A percentile compares a stretch with the other conserved stretches of the same genome.
These are phyloP conservation scores for Zygnema cylindricum DNA, from an alignment of 139 green algal genomes.

Conservation along the genomic window DNA sequence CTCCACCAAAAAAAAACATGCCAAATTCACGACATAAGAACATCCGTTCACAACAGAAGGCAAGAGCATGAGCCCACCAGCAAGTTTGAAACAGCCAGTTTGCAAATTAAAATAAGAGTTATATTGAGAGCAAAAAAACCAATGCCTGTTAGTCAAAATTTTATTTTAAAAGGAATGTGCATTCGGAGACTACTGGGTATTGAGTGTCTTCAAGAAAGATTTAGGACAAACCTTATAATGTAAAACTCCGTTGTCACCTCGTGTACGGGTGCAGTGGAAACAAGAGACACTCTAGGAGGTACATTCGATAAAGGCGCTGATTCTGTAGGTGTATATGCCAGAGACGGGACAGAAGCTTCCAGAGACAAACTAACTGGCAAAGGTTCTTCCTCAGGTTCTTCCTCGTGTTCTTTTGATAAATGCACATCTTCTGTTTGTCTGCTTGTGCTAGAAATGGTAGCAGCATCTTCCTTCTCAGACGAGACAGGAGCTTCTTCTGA, in stretches of 20 bases:
- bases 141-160: not conserved
- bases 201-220: too few species aligned
- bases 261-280: not conserved
- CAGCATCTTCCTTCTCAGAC: not conserved
- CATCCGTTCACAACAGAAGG: not conserved
- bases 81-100: not conserved
- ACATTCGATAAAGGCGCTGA: not conserved
- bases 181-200: too few species aligned
- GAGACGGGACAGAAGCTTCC: not conserved
- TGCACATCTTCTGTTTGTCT: not conserved
- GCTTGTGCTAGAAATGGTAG: not conserved
- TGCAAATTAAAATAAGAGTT: not conserved
- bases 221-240: conserved; percentile 19
- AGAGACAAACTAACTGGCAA: not conserved
- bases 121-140: not conserved
- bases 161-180: not conserved
- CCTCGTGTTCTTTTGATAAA: not conserved
- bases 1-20: too few species aligned
- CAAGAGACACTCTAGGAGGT: not conserved
- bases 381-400: not conserved
- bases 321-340: not conserved
- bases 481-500: not conserved
- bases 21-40: too few species aligned
- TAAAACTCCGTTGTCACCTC: conserved; percentile 13
- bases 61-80: not conserved